Conservation (phyloP, 441 rosid genomes). For the Brassica balearica region DNA sequence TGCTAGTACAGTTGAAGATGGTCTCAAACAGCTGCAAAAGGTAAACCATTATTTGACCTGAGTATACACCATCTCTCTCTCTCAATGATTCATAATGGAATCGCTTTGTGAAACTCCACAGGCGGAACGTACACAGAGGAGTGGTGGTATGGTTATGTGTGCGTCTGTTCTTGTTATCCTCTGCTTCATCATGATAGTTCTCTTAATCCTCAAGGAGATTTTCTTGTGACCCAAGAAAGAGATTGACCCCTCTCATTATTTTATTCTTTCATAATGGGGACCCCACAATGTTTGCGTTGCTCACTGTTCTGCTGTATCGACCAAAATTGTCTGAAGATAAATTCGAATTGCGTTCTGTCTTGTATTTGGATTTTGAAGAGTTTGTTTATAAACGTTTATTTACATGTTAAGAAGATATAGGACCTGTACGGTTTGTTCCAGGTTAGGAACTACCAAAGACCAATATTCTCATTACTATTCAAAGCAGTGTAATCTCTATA, state of each 20-base stretch:
- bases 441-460: conserved; percentile 15
- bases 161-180: conserved; percentile 86
- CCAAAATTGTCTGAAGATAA: background rate
- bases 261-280: background rate
- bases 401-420: conserved; percentile 22
- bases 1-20: conserved; percentile 87
- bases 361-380: conserved; percentile 4
- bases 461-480: conserved; percentile 14
- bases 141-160: conserved; percentile 97
- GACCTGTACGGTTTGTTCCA: background rate
- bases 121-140: conserved; percentile 91
- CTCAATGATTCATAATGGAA: background rate
- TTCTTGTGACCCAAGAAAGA: conserved; percentile 53
- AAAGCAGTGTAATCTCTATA: conserved; percentile 27
- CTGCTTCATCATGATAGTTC: conserved; percentile 91
- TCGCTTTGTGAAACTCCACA: conserved; percentile 41
- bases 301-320: background rate
- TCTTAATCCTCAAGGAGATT: conserved; percentile 80
- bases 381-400: conserved; percentile 18
- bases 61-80: background rate
- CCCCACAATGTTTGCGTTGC: background rate
- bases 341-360: background rate
- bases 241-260: background rate
- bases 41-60: conserved; percentile 41
- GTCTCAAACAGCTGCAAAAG: conserved; percentile 94